Base-by-base conservation (phyloP, 2,329 filamentous ascomycete species). In the Aspergillus sp. region DNA sequence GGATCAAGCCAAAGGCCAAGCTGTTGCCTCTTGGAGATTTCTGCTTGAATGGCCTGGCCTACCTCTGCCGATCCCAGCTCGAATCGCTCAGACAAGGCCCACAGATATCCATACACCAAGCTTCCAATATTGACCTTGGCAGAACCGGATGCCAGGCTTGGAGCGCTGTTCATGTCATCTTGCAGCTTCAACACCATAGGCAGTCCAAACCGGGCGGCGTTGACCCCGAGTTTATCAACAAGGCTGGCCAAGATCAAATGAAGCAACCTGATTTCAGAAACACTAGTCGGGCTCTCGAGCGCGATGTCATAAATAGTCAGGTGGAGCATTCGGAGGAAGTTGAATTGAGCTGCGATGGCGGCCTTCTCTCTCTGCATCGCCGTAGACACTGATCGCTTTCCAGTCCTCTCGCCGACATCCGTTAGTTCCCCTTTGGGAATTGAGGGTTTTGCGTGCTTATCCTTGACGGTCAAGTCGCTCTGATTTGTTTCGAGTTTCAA, bases 151-250 rank as follows among this genome's bases (percentile, higher is more conserved):
- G 64, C 64, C 28, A 74, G 49, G 15, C 65, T 63, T 7, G 71
- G 65, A 17, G 65, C 68, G 9, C 71, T 75, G 5, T 72, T 65
- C 52, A 95, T 90, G 64, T 95, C 91, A 69, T 96, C 91, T 74
- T 97, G 93, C 1, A 98, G 83, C 49, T 90, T 86, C 74, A 96
- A 87, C 10, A 97, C 84, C 92, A 97, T 97, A 2, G 93, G 92
- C 39, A 97, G 77, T 0, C 92, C 92, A 68, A 86, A 89, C 60
- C 89, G 85, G 5, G 85, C 85, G 15, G 91, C 90, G 72, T 97
- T 97, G 54, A 97, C 87, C 4, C 94, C 93, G 0, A 97, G 82
- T 59, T 87, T 88, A 60, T 87, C 83, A 8, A 92, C 85, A n/a
- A 97, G 81, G 58, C 86, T 91, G 10, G 86, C 81, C 39, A 97